phyloP scores from a whole-genome alignment of 225 moss, liverwort and hornwort species.

The Rhytidiadelphus loreus region DNA sequence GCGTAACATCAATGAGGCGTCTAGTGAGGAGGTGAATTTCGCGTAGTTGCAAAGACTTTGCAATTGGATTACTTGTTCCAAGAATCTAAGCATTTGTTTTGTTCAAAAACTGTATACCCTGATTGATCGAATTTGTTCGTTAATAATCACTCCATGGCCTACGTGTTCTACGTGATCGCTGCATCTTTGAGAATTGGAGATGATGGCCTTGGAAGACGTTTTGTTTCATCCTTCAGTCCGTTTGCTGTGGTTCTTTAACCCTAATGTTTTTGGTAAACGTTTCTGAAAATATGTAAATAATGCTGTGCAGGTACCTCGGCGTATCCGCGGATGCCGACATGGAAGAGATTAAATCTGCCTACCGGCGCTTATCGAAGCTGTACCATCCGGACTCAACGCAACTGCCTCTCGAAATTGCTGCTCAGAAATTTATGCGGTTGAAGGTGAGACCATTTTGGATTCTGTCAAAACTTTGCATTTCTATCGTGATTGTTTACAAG shows the following conservation, averaged over 20 bases:
- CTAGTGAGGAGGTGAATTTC: background rate
- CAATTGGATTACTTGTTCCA: background rate
- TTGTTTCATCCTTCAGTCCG: background rate
- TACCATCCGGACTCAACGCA: conserved; percentile 94
- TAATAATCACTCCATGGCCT: background rate
- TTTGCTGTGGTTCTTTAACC: background rate
- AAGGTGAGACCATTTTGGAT: conserved; percentile 35
- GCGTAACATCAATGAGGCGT: background rate
- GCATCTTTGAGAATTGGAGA: background rate
- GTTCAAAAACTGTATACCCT: too few relatives aligned
- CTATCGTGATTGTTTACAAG: background rate
- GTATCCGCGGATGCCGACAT: conserved; percentile 57
- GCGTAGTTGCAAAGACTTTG: background rate
- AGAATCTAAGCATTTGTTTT: background rate
- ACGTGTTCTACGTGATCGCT: background rate
- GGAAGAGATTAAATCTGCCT: conserved; percentile 89
- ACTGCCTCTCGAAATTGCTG: conserved; percentile 87
- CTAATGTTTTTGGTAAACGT: background rate
- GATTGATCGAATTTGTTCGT: background rate
- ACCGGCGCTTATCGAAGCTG: conserved; percentile 76
- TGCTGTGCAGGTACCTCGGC: conserved; percentile 58
- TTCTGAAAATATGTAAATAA: background rate
- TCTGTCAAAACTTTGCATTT: background rate
- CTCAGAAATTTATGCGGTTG: conserved; percentile 77
- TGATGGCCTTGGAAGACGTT: background rate